phyloP scores from a whole-genome alignment of 2,329 filamentous ascomycete genomes.

The Claviceps humidiphila region DNA sequence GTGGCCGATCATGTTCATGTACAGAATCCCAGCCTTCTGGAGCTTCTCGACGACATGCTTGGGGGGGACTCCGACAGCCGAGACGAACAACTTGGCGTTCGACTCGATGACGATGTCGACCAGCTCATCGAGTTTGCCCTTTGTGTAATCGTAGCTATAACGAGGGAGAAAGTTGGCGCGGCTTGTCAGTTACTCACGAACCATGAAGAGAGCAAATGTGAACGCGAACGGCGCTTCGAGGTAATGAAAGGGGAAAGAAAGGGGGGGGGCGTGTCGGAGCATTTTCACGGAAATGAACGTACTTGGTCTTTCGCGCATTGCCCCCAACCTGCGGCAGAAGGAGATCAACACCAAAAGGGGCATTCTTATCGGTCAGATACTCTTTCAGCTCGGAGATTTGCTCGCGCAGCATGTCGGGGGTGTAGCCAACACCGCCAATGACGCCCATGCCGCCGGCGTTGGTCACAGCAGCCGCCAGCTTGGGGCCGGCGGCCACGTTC shows the following conservation, averaged over 20 bases:
- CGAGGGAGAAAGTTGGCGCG: background rate
- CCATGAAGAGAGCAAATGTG: background rate
- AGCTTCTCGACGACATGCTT: constrained; percentile 80
- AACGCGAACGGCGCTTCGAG: background rate
- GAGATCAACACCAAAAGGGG: constrained; percentile 88
- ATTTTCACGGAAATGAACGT: constrained; percentile 13
- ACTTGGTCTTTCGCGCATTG: constrained; percentile 87
- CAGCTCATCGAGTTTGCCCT: constrained; percentile 89
- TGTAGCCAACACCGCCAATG: constrained; percentile 91
- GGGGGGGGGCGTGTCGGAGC: background rate
- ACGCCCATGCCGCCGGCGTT: constrained; percentile 95
- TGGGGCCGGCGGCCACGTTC: constrained; percentile 96
- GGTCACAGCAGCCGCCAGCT: constrained; percentile 89
- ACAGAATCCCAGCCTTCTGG: constrained; percentile 75
- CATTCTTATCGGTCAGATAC: constrained; percentile 77
- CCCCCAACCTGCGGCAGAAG: constrained; percentile 90
- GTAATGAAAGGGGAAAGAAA: background rate
- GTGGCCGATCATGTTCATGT: constrained; percentile 99
- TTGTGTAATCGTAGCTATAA: constrained; percentile 93
- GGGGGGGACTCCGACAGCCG: constrained; percentile 86
- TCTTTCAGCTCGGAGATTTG: constrained; percentile 92
- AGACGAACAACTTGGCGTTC: constrained; percentile 87
- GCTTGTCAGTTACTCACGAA: background rate
- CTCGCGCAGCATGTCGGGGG: constrained; percentile 90
- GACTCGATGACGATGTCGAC: constrained; percentile 87